Conservation (phyloP, 2,329 filamentous ascomycete genomes). For the Diplodia corticola region DNA sequence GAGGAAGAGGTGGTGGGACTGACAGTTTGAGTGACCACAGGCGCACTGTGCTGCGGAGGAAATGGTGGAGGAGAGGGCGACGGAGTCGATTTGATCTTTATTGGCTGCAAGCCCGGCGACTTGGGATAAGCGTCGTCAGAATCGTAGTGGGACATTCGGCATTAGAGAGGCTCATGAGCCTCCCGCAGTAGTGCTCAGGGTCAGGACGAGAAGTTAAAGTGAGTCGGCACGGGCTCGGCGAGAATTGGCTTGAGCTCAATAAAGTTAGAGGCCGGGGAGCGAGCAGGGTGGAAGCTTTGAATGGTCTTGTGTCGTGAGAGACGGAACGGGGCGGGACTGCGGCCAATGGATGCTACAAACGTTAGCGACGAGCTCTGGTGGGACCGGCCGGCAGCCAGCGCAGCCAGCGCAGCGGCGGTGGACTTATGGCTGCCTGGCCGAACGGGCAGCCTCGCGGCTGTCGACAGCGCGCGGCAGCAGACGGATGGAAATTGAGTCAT, state of each 20-base stretch:
- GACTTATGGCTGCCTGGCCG: conserved; percentile 13
- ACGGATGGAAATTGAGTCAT: not conserved
- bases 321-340: conserved; percentile 6
- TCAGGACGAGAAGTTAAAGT: conserved; percentile 5
- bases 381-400: not conserved
- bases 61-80: conserved; percentile 53
- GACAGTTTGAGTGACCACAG: conserved; percentile 35
- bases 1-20: conserved; percentile 42
- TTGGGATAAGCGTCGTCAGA: conserved; percentile 50
- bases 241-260: conserved; percentile 13
- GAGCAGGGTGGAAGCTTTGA: not conserved
- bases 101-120: conserved; percentile 45
- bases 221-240: conserved; percentile 16
- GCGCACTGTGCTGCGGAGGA: conserved; percentile 31
- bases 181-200: conserved; percentile 5
- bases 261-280: conserved; percentile 8
- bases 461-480: not conserved
- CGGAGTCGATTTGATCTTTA: conserved; percentile 50
- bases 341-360: conserved; percentile 11
- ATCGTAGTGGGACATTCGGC: conserved; percentile 42
- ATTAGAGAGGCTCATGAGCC: conserved; percentile 23
- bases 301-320: conserved; percentile 1
- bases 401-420: too few species aligned
- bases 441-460: conserved; percentile 5
- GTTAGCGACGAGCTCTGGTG: conserved; percentile 19